These are phyloP conservation scores for Thymus mandschuricus DNA, from an alignment of 257 asterid species.

Conservation along the genomic window DNA sequence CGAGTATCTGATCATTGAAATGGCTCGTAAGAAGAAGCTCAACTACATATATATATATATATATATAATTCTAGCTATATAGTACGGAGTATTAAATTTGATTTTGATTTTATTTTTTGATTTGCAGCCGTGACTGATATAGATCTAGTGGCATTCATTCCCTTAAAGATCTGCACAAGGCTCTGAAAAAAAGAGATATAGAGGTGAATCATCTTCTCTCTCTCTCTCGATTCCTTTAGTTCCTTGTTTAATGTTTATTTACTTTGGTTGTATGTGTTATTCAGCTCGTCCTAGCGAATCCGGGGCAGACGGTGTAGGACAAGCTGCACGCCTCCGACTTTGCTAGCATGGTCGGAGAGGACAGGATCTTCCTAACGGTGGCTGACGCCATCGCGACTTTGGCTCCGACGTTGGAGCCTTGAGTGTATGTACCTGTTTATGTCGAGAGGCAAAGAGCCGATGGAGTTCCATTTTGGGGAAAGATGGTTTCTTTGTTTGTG, in stretches of 20 bases:
- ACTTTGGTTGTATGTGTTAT: too few species aligned
- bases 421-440: neutral
- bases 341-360: slow-evolving; percentile 55
- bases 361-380: slow-evolving; percentile 71
- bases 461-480: too few species aligned
- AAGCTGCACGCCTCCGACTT: slow-evolving; percentile 66
- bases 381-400: slow-evolving; percentile 65
- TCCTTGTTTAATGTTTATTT: too few species aligned
- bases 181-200: slow-evolving; percentile 58
- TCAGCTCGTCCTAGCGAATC: slow-evolving; percentile 83
- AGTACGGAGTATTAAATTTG: too few species aligned
- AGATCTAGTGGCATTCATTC: slow-evolving; percentile 90
- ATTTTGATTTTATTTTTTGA: neutral
- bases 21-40: slow-evolving; percentile 48
- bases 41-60: too few species aligned
- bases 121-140: slow-evolving; percentile 85
- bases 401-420: slow-evolving; percentile 83
- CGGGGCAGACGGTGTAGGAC: slow-evolving; percentile 67
- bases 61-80: neutral
- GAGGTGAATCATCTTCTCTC: slow-evolving; percentile 37
- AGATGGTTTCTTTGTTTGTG: too few species aligned
- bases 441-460: too few species aligned
- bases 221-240: too few species aligned
- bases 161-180: slow-evolving; percentile 65
- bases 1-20: slow-evolving; percentile 62